phyloP scores from a whole-genome alignment of 257 asterid genomes.

The Solanum paucissectum region DNA sequence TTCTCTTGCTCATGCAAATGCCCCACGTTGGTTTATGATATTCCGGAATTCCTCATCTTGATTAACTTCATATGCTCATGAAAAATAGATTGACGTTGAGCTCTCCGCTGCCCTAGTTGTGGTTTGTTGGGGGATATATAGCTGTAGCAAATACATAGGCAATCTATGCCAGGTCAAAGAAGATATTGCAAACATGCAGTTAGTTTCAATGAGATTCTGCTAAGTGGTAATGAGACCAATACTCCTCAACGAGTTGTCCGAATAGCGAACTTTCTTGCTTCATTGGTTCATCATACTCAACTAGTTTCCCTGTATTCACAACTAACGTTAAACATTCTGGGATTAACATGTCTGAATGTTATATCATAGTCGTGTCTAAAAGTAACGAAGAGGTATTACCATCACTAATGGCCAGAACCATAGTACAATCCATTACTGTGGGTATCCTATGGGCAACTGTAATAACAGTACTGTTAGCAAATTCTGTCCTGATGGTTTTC shows the following conservation, averaged over 20 bases:
- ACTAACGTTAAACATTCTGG: not conserved
- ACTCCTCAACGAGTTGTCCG: constrained; percentile 75
- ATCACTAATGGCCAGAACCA: constrained; percentile 80
- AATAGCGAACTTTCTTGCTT: constrained; percentile 59
- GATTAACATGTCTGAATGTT: not conserved
- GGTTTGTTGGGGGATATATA: not conserved
- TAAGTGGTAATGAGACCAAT: constrained; percentile 61
- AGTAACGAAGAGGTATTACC: constrained; percentile 33
- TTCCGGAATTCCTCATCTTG: not conserved
- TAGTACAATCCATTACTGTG: constrained; percentile 91
- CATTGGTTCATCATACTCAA: constrained; percentile 75
- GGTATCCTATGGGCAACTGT: constrained; percentile 96
- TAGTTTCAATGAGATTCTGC: constrained; percentile 22
- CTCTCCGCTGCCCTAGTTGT: not conserved
- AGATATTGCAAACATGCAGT: not conserved
- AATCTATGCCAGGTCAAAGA: not conserved
- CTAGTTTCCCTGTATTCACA: constrained; percentile 47
- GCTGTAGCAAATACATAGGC: not conserved
- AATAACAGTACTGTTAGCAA: constrained; percentile 71
- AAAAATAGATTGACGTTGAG: not conserved
- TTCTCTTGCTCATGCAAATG: not conserved
- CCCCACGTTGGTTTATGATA: not conserved
- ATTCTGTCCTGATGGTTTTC: constrained; percentile 73
- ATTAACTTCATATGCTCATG: not conserved
- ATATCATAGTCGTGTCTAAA: not conserved